Evolutionary conservation across 441 rosid genomes (phyloP).

Genomic region (Arabidopsis hybrid): DNA sequence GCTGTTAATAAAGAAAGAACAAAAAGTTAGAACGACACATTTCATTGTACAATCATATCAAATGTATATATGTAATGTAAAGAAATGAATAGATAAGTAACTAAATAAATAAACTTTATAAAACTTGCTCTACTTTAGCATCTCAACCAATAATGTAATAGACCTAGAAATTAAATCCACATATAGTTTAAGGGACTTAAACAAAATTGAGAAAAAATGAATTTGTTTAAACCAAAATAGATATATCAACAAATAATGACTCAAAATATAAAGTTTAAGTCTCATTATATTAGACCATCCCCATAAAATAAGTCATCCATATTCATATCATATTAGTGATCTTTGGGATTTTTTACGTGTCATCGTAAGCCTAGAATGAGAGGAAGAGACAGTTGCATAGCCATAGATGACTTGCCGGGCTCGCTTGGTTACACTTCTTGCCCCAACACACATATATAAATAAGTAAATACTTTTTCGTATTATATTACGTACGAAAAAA

Average conservation of each 20-base stretch:
- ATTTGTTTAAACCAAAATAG: not conserved
- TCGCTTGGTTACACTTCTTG: not conserved
- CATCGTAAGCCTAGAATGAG: slow-evolving; percentile 74
- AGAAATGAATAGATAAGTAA: too few species aligned
- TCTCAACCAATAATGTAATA: too few species aligned
- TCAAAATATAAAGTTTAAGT: not conserved
- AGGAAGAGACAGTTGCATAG: slow-evolving; percentile 61
- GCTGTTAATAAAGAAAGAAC: not conserved
- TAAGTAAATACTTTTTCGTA: not conserved
- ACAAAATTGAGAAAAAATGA: not conserved
- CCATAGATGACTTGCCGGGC: slow-evolving; percentile 75
- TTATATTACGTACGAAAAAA: not conserved
- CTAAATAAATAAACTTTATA: not conserved
- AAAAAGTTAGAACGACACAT: not conserved
- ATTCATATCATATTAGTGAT: not conserved
- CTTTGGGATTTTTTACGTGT: not conserved
- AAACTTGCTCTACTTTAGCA: not conserved
- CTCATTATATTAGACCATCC: not conserved
- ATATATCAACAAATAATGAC: not conserved
- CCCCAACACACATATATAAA: not conserved
- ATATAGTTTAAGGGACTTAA: not conserved
- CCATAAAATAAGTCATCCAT: not conserved
- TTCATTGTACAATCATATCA: not conserved
- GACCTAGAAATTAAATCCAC: not conserved
- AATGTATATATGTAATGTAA: not conserved